Base-by-base conservation (phyloP, 495 filamentous ascomycete species). In the Tuber aestivum region DNA sequence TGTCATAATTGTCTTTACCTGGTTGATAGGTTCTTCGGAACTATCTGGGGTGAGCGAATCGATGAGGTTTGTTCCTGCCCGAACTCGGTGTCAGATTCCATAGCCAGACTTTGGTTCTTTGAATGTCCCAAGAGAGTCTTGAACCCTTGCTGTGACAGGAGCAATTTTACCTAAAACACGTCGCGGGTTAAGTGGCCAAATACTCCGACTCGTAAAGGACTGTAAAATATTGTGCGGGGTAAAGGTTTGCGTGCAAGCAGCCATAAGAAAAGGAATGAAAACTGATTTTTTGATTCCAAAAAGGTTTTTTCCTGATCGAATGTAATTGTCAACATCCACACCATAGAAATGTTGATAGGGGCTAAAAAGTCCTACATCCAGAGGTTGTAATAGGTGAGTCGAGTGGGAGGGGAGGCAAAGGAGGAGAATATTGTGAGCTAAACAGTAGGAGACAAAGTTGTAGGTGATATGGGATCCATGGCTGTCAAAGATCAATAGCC, bases 401-500 rank as follows among this genome's bases (percentile, higher is more conserved):
- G 41, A 45, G 42, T 20, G 42, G 20, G 16, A 18, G 1, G 16
- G 16, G 16, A 45, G 42, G 42, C 16, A 45, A 18, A 18, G 12
- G 16, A 20, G 41, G 12, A 45, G 42, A 45, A 45, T 20, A 45
- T 37, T 38, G 40, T 74, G 3, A 37, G 70, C 41, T 21, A 71
- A 41, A 32, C 75, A 73, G 56, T 69, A 76, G 16, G 72, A 38
- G 23, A 76, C 40, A 41, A 74, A 74, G n/a, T 70, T 48, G 44
- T 68, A 74, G 2, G n/a, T 68, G n/a, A 71, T 45, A 65, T 77
- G 42, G 10, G 75, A 77, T 12, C 38, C 45, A 37, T 77, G 72
- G 10, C 75, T 68, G 38, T 77, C 72, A 61, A 77, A 27, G 61
- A 77, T 77, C 10, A 74, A 41, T 2, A 74, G 68, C 16, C 68